Base-by-base conservation (phyloP, 257 asterid species). In the Solanum pinnatisectum region DNA sequence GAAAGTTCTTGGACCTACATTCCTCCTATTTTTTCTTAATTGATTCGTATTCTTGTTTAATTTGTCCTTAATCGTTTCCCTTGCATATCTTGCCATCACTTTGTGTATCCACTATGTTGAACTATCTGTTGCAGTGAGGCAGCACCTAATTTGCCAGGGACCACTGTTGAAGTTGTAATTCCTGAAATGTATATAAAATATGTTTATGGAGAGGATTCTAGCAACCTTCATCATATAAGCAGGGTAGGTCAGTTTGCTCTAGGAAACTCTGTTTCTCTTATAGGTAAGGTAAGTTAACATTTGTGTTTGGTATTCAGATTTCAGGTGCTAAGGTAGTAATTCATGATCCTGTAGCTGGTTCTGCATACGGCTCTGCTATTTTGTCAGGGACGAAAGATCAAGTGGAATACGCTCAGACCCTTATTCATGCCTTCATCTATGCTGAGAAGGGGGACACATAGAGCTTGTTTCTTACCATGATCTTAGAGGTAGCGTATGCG, bases 251-350 rank as follows among this genome's bases (percentile, higher is more conserved):
- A 71, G 42, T 11, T 32, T 39, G 67, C 81, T 71, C 23, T 59
- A 20, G 40, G n/a, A 86, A 86, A 23, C 72, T 70, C 39, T 71
- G 72, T 86, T 36, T 86, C 15, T 44, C 39, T 70, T 42, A 25
- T 44, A 16, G 36, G 18, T 86, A 46, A 44, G 27, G 42, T 49
- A 11, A 37, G 39, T 30, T 49, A 81, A 81, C 40, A n/a, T 65
- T 65, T 49, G 33, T 49, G 39, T 82, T 83, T 68, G 87, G 39
- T 30, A 27, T 83, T 36, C 88, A 88, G 90, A 36, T 72, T 71
- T 83, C 90, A 52, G 90, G 90, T 84, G 63, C 90, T 83, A 88
- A 25, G 72, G 84, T 88, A 60, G 65, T 84, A n/a, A 44, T 88
- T 56, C 87, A 72, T 73, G 85, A 84, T 49, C 87, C 89, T 33